A percentile compares a stretch with the other conserved stretches of the same genome.
Evolutionary conservation across 306 rosid species (phyloP).

Genomic region (Calophaca sinica): DNA sequence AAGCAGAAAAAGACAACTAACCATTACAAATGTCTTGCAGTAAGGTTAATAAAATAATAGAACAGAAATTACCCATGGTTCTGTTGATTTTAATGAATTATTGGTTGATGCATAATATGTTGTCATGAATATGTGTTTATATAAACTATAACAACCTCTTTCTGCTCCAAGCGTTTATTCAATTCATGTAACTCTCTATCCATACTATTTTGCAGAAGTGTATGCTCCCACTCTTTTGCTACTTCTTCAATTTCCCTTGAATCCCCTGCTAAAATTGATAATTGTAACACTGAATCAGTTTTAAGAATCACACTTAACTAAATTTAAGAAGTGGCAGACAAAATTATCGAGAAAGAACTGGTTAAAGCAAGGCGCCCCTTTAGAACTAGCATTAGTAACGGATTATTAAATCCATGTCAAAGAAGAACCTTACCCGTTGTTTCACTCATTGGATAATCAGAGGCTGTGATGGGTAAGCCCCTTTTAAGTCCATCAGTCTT

Average conservation of each 20-base stretch:
- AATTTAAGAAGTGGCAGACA: slow-evolving; percentile 25
- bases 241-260: slow-evolving; percentile 89
- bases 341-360: slow-evolving; percentile 26
- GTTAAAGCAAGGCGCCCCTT: slow-evolving; percentile 8
- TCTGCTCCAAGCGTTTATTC: slow-evolving; percentile 90
- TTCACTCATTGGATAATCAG: slow-evolving; percentile 84
- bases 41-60: slow-evolving; percentile 20
- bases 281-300: slow-evolving; percentile 35
- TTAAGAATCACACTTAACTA: slow-evolving; percentile 39
- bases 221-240: slow-evolving; percentile 96
- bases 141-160: slow-evolving; percentile 64
- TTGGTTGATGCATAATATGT: slow-evolving; percentile 7
- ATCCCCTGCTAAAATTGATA: slow-evolving; percentile 66
- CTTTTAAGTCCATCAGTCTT: slow-evolving; percentile 88
- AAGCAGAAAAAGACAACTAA: slow-evolving; percentile 22
- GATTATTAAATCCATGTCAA: slow-evolving; percentile 38
- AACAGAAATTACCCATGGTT: slow-evolving; percentile 23
- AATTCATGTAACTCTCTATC: slow-evolving; percentile 89
- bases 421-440: slow-evolving; percentile 65
- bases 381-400: slow-evolving; percentile 27
- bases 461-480: slow-evolving; percentile 68
- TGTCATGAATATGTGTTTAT: slow-evolving; percentile 20
- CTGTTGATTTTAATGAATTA: slow-evolving; percentile 21
- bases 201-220: slow-evolving; percentile 87
- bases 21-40: slow-evolving; percentile 5